phyloP scores from a whole-genome alignment of 441 rosid genomes.

The Euphorbia schlechtendalii region DNA sequence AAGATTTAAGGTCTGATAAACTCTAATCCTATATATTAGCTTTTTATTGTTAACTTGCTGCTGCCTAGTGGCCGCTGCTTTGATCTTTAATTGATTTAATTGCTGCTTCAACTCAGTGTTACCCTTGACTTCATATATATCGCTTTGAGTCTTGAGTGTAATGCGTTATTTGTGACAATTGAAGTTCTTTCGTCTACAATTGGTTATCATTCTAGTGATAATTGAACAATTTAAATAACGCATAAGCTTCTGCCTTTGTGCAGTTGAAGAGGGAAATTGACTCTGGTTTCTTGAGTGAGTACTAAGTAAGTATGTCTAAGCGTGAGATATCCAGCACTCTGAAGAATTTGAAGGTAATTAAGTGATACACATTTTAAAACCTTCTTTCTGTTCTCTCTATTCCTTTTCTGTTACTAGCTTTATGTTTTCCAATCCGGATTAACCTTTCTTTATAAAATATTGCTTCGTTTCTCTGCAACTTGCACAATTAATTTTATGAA shows the following conservation, averaged over 20 bases:
- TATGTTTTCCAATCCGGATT: conserved; percentile 16
- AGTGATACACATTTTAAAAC: background rate
- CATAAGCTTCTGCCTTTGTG: background rate
- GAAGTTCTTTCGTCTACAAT: no score
- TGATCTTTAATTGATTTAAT: background rate
- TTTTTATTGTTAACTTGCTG: background rate
- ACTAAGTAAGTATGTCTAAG: conserved; percentile 59
- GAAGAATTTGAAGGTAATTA: conserved; percentile 80
- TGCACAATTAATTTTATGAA: background rate
- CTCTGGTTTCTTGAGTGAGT: background rate
- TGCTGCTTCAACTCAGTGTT: background rate
- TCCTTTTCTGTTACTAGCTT: conserved; percentile 11
- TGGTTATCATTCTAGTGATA: no score
- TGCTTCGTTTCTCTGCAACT: background rate
- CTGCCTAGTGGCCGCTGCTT: background rate
- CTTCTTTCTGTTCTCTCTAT: background rate
- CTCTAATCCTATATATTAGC: background rate
- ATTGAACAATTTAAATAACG: background rate
- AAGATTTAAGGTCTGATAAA: background rate
- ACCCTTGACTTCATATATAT: background rate
- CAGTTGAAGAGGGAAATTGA: background rate
- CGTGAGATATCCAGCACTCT: conserved; percentile 83
- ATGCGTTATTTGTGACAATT: no score
- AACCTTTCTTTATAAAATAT: conserved; percentile 8
- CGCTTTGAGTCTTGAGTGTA: no score